Evolutionary conservation across 2,329 filamentous ascomycete species (phyloP), one percentile per base, ranked within the genome.

Genomic region (Allantophomopsis cytisporea): DNA sequence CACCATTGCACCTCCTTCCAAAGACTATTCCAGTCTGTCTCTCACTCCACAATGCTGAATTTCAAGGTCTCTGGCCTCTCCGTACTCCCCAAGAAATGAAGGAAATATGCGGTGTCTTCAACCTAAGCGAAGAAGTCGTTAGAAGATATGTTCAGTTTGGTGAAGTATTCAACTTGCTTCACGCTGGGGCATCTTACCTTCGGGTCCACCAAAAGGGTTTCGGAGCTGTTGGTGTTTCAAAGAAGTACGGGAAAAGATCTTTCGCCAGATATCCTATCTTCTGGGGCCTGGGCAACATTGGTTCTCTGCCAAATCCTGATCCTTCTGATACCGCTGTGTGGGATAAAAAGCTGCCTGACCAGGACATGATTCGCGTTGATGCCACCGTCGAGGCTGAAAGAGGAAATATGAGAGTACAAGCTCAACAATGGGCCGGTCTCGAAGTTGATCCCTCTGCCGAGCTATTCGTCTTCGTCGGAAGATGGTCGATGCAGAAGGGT

Each of bases 401-500:
- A 47, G 65, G 58, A 2, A 65, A 65, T 3, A 56, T 76, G 15
- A 69, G 71, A 41, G 63, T 65, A 8, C 72, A 80, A 52, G 74
- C 76, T 15, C 76, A 80, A 49, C 69, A 76, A 55, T 80, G 76
- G 76, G 76, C 76, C 30, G 72, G 72, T 13, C 61, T 80, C 2
- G 62, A 76, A 3, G 64, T 73, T 37, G 67, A 75, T 46, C 67
- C 73, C 1, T 62, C 71, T 28, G 75, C 76, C 1, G 73, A 80
- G 44, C 62, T 80, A 11, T 69, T 80, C 45, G 76, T 80, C 6
- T 80, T 80, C 47, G 76, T 80, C 39, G 76, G 76, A 41, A 69
- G 76, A 44, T 80, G 76, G 76, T 76, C 71, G 8, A 71, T 76
- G 64, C 76, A 80, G 50, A 80, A 80, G 54, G 76, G 76, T 38